Percentiles rank a stretch among this genome's conserved stretches.
Evolutionary conservation across 1,139 yeast species (phyloP).

Genomic region (Kodamaea plutei): DNA sequence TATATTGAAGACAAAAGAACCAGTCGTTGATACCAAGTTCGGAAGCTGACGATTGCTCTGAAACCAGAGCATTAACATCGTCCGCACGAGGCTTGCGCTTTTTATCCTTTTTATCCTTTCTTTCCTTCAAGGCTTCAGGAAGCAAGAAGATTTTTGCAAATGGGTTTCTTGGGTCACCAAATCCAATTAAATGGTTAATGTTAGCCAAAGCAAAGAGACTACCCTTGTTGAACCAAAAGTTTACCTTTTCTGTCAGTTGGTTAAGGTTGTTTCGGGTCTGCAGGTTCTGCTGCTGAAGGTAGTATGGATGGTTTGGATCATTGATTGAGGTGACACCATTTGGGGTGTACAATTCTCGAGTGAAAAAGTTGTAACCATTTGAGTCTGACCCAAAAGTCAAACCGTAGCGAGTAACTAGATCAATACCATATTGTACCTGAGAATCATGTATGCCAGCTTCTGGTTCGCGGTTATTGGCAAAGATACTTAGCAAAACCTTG

Average conservation of each 20-base stretch:
- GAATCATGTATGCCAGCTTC: constrained; percentile 29
- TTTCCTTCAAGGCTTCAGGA: constrained; percentile 66
- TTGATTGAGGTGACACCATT: constrained; percentile 24
- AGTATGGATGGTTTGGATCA: constrained; percentile 33
- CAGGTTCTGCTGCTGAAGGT: constrained; percentile 22
- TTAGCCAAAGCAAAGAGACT: constrained; percentile 73
- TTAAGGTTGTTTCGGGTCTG: constrained; percentile 16
- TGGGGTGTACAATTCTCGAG: constrained; percentile 44
- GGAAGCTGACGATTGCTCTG: constrained; percentile 28
- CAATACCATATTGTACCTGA: constrained; percentile 52
- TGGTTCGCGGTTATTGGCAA: constrained; percentile 17
- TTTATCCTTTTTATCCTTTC: constrained; percentile 67
- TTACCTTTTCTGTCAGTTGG: constrained; percentile 52
- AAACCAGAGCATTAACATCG: constrained; percentile 17
- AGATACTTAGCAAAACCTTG: constrained; percentile 53
- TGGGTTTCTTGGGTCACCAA: constrained; percentile 71
- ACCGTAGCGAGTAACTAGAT: constrained; percentile 65
- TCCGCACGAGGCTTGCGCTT: constrained; percentile 46
- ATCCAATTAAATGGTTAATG: constrained; percentile 68
- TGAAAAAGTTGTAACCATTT: constrained; percentile 62
- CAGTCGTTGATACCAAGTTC: constrained; percentile 52
- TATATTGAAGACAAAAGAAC: constrained; percentile 51
- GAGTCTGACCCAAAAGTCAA: constrained; percentile 66
- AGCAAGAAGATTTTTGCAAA: constrained; percentile 68
- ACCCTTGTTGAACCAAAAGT: constrained; percentile 73